Evolutionary conservation across 306 rosid genomes (phyloP), one percentile per base, ranked within the genome.

Genomic region (Vicia villosa): DNA sequence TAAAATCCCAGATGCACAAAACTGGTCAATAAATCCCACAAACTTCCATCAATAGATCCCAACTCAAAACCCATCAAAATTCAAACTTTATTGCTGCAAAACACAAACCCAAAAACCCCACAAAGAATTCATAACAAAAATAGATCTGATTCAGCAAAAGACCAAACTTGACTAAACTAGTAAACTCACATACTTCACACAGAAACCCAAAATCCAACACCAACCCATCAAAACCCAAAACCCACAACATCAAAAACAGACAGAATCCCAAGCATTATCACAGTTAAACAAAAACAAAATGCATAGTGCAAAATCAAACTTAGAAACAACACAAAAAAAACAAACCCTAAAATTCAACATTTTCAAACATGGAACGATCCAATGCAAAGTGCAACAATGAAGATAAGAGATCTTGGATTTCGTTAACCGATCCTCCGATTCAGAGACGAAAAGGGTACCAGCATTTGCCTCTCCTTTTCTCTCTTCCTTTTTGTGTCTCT

Each of bases 91-190:
- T 70, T 28, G 49, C 59, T 47, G 69, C 52, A 66, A 34, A 63
- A 73, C 49, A 85, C 70, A 80, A 84, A 74, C 81, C 76, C 78
- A 66, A 52, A 76, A 78, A 72, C 38, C 73, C 82, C 59, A 77
- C 71, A 79, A 47, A 67, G 49, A 69, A 81, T 83, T 40, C 52
- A 76, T 61, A 76, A 20, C 30, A 52, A 68, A 50, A 72, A 66
- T 74, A 89, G 99, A 95, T 95, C 99, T 85, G 96, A 80, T 72
- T 87, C 66, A 76, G 42, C 43, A 76, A 32, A 58, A 74, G 80
- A 74, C 70, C 71, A 50, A 80, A 77, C 65, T 79, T 79, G 81
- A 77, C 85, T 77, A 77, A 26, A 56, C 6, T 1, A 26, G 20
- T 28, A 56, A 49, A 26, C 80, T 13, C 71, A 59, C 52, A 75